Evolutionary conservation across 306 rosid genomes (phyloP).

Genomic region (Gillenia trifoliata): DNA sequence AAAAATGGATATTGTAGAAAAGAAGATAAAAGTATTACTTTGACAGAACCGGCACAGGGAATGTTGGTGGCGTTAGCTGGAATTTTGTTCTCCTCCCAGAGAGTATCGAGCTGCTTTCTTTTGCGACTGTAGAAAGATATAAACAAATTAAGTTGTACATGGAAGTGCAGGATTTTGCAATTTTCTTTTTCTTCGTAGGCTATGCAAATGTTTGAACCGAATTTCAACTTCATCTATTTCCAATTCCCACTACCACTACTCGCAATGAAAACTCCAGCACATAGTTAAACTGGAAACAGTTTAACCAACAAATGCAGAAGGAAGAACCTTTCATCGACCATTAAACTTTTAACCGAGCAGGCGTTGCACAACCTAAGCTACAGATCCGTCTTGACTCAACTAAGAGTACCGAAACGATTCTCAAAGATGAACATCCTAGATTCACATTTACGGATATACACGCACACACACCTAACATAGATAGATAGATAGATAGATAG

Average conservation of each 20-base stretch:
- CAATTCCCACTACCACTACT: not conserved
- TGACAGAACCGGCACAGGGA: not conserved
- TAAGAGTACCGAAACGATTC: not conserved
- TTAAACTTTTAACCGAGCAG: not conserved
- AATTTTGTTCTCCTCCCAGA: not conserved
- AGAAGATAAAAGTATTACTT: not conserved
- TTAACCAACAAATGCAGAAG: not conserved
- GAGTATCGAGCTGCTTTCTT: not conserved
- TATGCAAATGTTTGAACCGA: not conserved
- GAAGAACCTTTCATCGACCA: not conserved
- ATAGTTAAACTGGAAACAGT: not conserved
- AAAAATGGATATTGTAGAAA: not conserved
- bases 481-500: no score
- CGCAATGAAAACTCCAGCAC: not conserved
- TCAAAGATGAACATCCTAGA: not conserved
- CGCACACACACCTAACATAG: not conserved
- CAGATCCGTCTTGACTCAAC: not conserved
- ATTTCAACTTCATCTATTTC: not conserved
- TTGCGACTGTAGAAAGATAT: not conserved
- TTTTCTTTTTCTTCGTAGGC: not conserved
- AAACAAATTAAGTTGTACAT: not conserved
- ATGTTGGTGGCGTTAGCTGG: not conserved
- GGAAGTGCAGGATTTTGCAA: not conserved
- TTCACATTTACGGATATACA: not conserved
- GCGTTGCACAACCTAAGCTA: not conserved